phyloP scores from a whole-genome alignment of 768 basidiomycete genomes.

The Rhizopogon vesiculosus region DNA sequence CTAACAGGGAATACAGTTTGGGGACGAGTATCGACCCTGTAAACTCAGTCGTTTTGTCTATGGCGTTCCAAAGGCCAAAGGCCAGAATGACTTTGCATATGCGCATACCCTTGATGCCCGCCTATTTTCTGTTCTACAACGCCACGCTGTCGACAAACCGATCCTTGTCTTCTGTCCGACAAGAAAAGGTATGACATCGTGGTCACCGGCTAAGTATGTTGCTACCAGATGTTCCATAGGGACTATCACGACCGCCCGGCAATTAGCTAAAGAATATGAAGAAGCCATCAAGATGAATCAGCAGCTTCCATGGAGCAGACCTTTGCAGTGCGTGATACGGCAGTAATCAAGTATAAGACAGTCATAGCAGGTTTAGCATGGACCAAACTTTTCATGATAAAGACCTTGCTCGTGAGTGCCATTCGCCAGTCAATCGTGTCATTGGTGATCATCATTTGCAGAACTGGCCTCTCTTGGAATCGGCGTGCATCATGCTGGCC shows the following conservation, averaged over 20 bases:
- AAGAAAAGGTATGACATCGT: slow-evolving; percentile 56
- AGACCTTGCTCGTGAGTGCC: slow-evolving; percentile 46
- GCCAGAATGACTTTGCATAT: slow-evolving; percentile 79
- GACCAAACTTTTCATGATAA: slow-evolving; percentile 61
- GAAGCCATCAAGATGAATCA: slow-evolving; percentile 45
- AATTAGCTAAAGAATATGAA: slow-evolving; percentile 68
- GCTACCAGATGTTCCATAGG: slow-evolving; percentile 29
- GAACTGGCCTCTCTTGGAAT: slow-evolving; percentile 72
- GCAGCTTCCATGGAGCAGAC: slow-evolving; percentile 64
- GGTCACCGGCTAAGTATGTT: not conserved
- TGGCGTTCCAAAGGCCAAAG: slow-evolving; percentile 56
- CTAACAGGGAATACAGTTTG: slow-evolving; percentile 55
- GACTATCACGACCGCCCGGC: slow-evolving; percentile 66
- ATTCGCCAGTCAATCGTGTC: slow-evolving; percentile 12
- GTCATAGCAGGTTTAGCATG: slow-evolving; percentile 35
- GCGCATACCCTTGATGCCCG: slow-evolving; percentile 64
- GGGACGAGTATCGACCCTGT: slow-evolving; percentile 89
- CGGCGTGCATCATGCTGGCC: slow-evolving; percentile 90
- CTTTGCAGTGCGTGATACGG: slow-evolving; percentile 33
- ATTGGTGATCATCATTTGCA: slow-evolving; percentile 16
- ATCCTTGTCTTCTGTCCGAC: slow-evolving; percentile 88
- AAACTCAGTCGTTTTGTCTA: slow-evolving; percentile 69
- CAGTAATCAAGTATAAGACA: not conserved
- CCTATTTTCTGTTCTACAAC: slow-evolving; percentile 66
- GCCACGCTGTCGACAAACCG: slow-evolving; percentile 75